Conservation (phyloP, 805 yeast genomes). For the Hanseniaspora clermontiae region DNA sequence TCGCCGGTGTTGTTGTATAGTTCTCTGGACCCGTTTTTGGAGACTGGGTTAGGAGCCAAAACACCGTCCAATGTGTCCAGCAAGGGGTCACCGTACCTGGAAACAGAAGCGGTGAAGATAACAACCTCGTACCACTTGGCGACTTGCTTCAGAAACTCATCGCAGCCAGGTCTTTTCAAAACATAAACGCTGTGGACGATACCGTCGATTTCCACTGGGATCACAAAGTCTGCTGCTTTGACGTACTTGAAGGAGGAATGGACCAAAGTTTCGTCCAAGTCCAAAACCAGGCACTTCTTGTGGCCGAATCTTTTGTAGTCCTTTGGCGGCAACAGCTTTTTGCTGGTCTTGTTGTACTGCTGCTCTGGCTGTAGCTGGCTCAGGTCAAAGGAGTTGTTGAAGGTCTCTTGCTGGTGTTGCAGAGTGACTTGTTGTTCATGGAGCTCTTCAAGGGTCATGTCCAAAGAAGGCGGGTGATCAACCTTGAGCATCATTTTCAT, state of each 20-base stretch:
- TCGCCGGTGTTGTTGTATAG: slow-evolving; percentile 29
- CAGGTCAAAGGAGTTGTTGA: slow-evolving; percentile 38
- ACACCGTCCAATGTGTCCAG: slow-evolving; percentile 75
- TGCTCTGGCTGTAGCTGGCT: slow-evolving; percentile 62
- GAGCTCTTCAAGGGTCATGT: slow-evolving; percentile 14
- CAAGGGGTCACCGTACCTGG: slow-evolving; percentile 91
- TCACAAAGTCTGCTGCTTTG: slow-evolving; percentile 87
- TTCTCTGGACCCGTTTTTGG: slow-evolving; percentile 28
- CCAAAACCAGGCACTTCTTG: slow-evolving; percentile 79
- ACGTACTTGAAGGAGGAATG: slow-evolving; percentile 89
- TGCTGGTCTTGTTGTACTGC: slow-evolving; percentile 50
- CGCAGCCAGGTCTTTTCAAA: slow-evolving; percentile 95
- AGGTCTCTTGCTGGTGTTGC: slow-evolving; percentile 21
- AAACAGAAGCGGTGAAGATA: slow-evolving; percentile 91
- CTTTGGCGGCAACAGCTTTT: slow-evolving; percentile 47
- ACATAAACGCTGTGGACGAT: slow-evolving; percentile 90
- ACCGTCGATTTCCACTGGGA: slow-evolving; percentile 92
- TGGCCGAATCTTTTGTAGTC: slow-evolving; percentile 33
- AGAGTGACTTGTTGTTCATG: slow-evolving; percentile 15
- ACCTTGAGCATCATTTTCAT: slow-evolving; percentile 17
- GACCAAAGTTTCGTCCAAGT: slow-evolving; percentile 89
- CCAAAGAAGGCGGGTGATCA: slow-evolving; percentile 17
- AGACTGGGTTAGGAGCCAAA: slow-evolving; percentile 21
- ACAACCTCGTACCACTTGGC: slow-evolving; percentile 88
- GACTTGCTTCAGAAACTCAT: slow-evolving; percentile 71